phyloP scores from a whole-genome alignment of 1,284 basidiomycete species.

The Microbotryum intermedium region DNA sequence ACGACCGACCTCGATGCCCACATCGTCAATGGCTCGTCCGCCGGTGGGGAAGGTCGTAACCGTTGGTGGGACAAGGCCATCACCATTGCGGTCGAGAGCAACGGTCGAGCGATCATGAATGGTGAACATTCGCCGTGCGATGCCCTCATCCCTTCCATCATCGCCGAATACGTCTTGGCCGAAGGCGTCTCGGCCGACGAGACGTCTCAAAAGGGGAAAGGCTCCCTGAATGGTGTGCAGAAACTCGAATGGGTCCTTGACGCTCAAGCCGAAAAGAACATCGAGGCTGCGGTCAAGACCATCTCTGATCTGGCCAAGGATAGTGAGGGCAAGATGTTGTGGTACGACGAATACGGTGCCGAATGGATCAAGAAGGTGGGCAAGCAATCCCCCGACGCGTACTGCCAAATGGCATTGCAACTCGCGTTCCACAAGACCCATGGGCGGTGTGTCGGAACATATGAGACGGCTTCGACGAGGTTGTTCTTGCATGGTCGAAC shows the following conservation, averaged over 20 bases:
- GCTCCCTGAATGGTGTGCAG: background rate
- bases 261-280: constrained; percentile 52
- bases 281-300: constrained; percentile 52
- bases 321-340: constrained; percentile 75
- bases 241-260: constrained; percentile 71
- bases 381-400: constrained; percentile 77
- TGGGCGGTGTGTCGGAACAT: constrained; percentile 74
- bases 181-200: constrained; percentile 38
- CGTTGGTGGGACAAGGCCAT: constrained; percentile 90
- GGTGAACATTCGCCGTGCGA: constrained; percentile 93
- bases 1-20: constrained; percentile 59
- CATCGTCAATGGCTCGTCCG: constrained; percentile 63
- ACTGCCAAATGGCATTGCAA: constrained; percentile 86
- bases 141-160: constrained; percentile 80
- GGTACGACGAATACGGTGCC: constrained; percentile 76
- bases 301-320: constrained; percentile 60
- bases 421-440: constrained; percentile 81
- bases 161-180: constrained; percentile 73
- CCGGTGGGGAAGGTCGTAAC: constrained; percentile 62
- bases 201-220: background rate
- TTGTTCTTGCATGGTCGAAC: constrained; percentile 84
- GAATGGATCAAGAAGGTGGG: constrained; percentile 80
- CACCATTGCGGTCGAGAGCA: constrained; percentile 73
- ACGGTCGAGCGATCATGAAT: constrained; percentile 72
- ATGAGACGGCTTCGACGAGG: constrained; percentile 91